Base-by-base conservation (phyloP, 1,284 basidiomycete genomes). In the Rhodotorula mucilaginosa region DNA sequence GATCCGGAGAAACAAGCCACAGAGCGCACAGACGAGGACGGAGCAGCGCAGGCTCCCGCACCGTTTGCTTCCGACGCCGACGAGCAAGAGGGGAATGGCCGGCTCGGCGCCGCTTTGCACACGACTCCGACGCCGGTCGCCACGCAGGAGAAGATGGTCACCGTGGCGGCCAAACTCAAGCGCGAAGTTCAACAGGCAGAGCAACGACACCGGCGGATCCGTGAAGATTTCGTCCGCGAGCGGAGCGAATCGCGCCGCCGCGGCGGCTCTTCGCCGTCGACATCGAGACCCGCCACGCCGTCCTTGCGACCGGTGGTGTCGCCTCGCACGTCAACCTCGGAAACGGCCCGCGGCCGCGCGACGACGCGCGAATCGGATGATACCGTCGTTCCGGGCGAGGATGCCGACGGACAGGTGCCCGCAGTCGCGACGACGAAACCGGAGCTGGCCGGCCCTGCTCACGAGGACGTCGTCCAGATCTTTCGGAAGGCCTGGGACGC, bases 401-500 rank as follows among this genome's bases (percentile, higher is more conserved):
- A 61, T 21, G 16, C 47, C 6, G 16, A 2, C 19, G 52, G 26
- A 0, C 23, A 16, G 31, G n/a, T 10, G n/a, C 48, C 29, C 58
- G n/a, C 31, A 15, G 8, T 47, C 54, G 29, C 34, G n/a, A 68
- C 62, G 52, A 62, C 59, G 18, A 59, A 68, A 21, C 61, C 67
- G 29, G 49, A 62, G n/a, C 51, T 60, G 19, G 66, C 63, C 21
- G 13, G 26, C 46, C 59, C 58, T 12, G 15, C 31, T n/a, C 29
- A 61, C 26, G 19, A 58, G 19, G 12, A 44, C 26, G 67, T 65
- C 2, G 62, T 74, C 5, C 26, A 49, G n/a, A 48, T 71, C 18
- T 71, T 74, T 13, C 64, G 66, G 16, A 58, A 58, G 29, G 70
- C 70, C 2, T 74, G 73, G 73, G 68, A 70, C 58, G 59, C 56